Conservation (phyloP, 306 rosid species). For the Fagus sylvatica region DNA sequence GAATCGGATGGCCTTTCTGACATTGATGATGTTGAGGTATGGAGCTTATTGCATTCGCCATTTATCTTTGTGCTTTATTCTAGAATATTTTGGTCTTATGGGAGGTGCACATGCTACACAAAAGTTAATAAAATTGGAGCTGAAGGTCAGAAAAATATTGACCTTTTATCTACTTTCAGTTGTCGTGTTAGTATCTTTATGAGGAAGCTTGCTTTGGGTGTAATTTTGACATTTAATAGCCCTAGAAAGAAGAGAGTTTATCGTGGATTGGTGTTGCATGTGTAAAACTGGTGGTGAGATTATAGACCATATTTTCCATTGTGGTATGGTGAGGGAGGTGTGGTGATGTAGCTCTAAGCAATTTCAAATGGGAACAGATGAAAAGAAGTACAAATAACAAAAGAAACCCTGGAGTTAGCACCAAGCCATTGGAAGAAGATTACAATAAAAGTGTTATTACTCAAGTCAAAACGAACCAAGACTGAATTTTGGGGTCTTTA, state of each 20-base stretch:
- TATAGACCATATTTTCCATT: neutral
- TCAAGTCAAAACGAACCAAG: too few species aligned
- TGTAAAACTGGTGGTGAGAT: neutral
- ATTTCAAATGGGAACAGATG: too few species aligned
- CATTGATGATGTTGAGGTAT: constrained; percentile 62
- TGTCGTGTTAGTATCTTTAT: neutral
- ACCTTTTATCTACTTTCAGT: neutral
- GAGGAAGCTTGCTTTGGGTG: neutral
- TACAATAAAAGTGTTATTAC: too few species aligned
- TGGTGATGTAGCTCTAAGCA: neutral
- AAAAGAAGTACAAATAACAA: too few species aligned
- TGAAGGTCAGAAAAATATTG: neutral
- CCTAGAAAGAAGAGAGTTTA: neutral
- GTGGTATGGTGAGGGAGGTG: neutral
- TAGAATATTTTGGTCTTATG: neutral
- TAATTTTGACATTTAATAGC: neutral
- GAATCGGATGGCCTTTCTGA: constrained; percentile 65
- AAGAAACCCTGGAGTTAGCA: too few species aligned
- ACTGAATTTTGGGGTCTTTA: too few species aligned
- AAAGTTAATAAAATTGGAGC: neutral
- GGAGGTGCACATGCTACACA: neutral
- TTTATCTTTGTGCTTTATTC: neutral
- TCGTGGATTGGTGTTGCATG: neutral
- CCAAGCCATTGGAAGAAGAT: too few species aligned
- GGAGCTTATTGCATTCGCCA: constrained; percentile 3